Percentiles rank a stretch among this genome's conserved stretches.
These are phyloP conservation scores for Ophiostoma himal-ulmi DNA, from an alignment of 2,329 filamentous ascomycete genomes.

Conservation along the genomic window DNA sequence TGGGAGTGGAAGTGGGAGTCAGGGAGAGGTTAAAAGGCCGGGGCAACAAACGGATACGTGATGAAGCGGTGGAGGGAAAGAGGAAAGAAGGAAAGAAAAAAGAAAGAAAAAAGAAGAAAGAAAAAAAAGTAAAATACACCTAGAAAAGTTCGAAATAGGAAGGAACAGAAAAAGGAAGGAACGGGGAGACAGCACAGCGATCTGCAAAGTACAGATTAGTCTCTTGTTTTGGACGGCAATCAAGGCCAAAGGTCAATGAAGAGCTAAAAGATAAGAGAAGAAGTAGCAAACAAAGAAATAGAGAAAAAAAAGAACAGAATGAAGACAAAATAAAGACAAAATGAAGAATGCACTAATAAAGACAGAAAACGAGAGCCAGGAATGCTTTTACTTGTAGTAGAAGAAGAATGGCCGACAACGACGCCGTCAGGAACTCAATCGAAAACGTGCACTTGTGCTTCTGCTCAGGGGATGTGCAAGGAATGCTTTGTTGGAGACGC, in stretches of 20 bases:
- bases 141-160: neutral
- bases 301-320: neutral
- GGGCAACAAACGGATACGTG: neutral
- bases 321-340: neutral
- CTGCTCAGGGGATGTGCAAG: neutral
- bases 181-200: neutral
- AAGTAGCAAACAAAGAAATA: no score
- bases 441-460: neutral
- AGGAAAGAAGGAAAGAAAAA: neutral
- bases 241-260: no score
- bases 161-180: neutral
- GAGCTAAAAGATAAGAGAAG: neutral
- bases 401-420: neutral
- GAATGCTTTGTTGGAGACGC: neutral
- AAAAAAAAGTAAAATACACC: neutral
- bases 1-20: neutral
- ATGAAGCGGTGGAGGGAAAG: neutral
- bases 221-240: neutral
- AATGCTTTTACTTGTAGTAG: neutral
- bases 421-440: neutral
- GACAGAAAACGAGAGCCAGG: neutral
- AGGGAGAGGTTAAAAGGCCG: slow-evolving; percentile 1
- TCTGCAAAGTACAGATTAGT: neutral
- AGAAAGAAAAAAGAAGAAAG: neutral
- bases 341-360: slow-evolving; percentile 3